A percentile compares a stretch with the other conserved stretches of the same genome.
Conservation (phyloP, 192 early-diverging fungal species). For the Fimicolochytrium jonesii region DNA sequence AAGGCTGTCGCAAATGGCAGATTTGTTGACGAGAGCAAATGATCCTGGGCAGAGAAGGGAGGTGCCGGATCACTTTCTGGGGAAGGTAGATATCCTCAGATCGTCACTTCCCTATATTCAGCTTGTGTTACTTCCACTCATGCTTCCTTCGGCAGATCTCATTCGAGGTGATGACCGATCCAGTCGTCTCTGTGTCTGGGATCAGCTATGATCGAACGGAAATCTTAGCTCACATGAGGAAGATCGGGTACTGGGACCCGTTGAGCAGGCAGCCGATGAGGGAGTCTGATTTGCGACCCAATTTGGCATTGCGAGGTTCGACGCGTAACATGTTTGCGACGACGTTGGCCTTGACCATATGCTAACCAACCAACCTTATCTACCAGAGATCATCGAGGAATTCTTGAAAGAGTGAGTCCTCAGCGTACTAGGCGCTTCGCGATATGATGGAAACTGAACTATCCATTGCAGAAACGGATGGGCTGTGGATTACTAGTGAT, state of each 20-base stretch:
- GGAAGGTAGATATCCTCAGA: neutral
- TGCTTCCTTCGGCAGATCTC: no score
- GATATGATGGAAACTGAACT: neutral
- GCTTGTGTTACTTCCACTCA: no score
- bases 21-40: neutral
- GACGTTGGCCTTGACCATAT: neutral
- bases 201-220: slow-evolving; percentile 74
- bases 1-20: neutral
- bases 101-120: no score
- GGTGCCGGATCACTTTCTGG: neutral
- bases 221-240: slow-evolving; percentile 67
- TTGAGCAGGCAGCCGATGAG: slow-evolving; percentile 61
- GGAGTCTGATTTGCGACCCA: slow-evolving; percentile 67
- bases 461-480: neutral
- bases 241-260: slow-evolving; percentile 83
- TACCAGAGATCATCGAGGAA: neutral
- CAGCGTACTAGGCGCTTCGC: neutral
- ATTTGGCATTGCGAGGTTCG: slow-evolving; percentile 62
- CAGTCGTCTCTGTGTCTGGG: slow-evolving; percentile 54
- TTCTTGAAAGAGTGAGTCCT: neutral
- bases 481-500: neutral
- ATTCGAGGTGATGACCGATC: slow-evolving; percentile 82
- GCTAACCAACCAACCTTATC: no score
- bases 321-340: neutral
- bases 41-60: neutral